Evolutionary conservation across 2,329 filamentous ascomycete species (phyloP).

Genomic region (Exophiala sp.): DNA sequence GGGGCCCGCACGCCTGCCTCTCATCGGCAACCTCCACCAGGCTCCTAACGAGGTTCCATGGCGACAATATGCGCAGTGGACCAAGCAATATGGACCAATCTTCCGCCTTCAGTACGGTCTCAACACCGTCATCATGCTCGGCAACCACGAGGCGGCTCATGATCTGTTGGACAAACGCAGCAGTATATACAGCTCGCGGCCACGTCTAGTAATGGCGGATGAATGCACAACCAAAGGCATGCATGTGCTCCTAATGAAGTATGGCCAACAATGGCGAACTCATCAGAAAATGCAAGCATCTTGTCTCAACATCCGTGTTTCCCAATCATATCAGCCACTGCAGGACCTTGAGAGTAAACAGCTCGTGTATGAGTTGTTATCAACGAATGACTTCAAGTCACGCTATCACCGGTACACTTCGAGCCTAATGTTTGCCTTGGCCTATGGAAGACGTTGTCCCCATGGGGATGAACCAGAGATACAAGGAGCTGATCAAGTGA

Average conservation of each 20-base stretch:
- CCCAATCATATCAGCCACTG: constrained; percentile 45
- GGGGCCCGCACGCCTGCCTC: constrained; percentile 41
- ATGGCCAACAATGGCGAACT: constrained; percentile 46
- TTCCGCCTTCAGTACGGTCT: constrained; percentile 34
- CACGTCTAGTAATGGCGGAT: constrained; percentile 26
- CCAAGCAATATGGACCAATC: constrained; percentile 35
- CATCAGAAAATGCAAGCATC: constrained; percentile 42
- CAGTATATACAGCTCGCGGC: constrained; percentile 37
- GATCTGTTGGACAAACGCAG: constrained; percentile 40
- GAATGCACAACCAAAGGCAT: constrained; percentile 34
- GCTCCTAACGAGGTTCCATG: constrained; percentile 33
- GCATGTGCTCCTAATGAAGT: constrained; percentile 47
- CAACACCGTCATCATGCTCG: constrained; percentile 35
- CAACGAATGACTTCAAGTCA: constrained; percentile 41
- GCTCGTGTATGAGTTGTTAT: constrained; percentile 42
- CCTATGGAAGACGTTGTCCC: constrained; percentile 48
- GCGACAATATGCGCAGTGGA: constrained; percentile 33
- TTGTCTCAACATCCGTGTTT: constrained; percentile 43
- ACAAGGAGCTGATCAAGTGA: constrained; percentile 45
- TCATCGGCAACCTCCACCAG: constrained; percentile 43
- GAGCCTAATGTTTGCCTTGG: constrained; percentile 49
- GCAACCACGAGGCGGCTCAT: constrained; percentile 32
- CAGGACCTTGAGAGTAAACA: constrained; percentile 49
- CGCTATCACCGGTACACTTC: constrained; percentile 48
- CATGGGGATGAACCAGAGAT: constrained; percentile 42